Conservation (phyloP, 768 basidiomycete species). For the Dacryopinax primogenitus region DNA sequence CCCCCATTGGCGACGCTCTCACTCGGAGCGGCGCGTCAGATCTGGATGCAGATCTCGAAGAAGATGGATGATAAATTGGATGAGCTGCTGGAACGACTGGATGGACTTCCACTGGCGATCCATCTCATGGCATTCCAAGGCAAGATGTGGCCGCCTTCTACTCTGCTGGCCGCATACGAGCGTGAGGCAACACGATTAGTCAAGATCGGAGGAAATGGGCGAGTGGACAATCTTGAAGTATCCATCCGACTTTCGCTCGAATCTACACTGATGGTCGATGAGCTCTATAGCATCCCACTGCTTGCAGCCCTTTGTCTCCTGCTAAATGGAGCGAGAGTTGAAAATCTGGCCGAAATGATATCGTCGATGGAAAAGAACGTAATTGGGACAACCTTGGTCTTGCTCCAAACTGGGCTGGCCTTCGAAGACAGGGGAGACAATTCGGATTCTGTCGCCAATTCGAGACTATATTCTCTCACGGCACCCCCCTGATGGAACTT, state of each 20-base stretch:
- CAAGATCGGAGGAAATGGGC: not conserved
- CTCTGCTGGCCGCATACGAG: not conserved
- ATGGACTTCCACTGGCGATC: not conserved
- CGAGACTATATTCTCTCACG: not conserved
- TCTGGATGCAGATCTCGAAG: not conserved
- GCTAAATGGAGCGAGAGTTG: not conserved
- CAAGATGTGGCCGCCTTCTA: not conserved
- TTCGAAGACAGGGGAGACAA: not conserved
- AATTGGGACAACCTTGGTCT: not conserved
- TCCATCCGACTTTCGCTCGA: not conserved
- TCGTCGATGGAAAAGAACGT: not conserved
- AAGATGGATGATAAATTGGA: not conserved
- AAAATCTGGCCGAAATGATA: not conserved
- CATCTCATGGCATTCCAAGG: not conserved
- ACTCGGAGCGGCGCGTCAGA: not conserved
- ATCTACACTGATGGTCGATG: not conserved
- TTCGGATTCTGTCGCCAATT: not conserved
- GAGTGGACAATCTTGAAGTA: not conserved
- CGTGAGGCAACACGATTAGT: not conserved
- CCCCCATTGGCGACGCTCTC: not conserved
- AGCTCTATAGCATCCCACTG: not conserved
- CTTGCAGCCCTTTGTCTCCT: not conserved
- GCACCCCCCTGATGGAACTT: not conserved
- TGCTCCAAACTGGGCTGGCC: not conserved
- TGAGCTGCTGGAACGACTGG: not conserved